Conservation (phyloP, 2,329 filamentous ascomycete species). For the Talaromyces verruculosus region DNA sequence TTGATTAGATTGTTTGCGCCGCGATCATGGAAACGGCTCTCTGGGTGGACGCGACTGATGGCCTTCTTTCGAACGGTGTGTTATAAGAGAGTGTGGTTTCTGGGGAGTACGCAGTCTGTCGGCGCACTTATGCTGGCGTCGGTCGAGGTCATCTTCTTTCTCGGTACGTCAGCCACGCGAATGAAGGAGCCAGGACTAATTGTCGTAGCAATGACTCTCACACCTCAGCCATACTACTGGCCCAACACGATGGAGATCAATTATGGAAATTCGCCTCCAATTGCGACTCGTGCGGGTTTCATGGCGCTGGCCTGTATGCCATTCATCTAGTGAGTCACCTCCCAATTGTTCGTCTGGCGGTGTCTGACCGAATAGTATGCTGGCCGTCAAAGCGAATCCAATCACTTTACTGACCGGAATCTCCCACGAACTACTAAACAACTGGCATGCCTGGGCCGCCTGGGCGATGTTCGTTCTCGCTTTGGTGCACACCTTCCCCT, state of each 20-base stretch:
- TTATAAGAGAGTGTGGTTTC: conserved; percentile 24
- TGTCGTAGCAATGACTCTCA: conserved; percentile 43
- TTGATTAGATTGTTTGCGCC: conserved; percentile 28
- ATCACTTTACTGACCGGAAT: conserved; percentile 56
- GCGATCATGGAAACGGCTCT: conserved; percentile 26
- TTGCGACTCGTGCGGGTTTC: conserved; percentile 53
- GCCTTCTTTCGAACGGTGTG: conserved; percentile 35
- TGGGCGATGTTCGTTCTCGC: conserved; percentile 58
- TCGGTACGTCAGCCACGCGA: not conserved
- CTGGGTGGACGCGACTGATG: conserved; percentile 35
- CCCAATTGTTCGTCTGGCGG: conserved; percentile 3
- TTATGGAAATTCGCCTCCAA: conserved; percentile 53
- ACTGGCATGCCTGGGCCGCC: conserved; percentile 49
- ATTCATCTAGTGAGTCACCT: conserved; percentile 43
- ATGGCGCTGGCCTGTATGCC: conserved; percentile 53
- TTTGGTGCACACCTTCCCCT: conserved; percentile 59
- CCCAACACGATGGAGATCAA: conserved; percentile 35
- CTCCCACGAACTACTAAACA: conserved; percentile 53
- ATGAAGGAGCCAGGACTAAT: not conserved
- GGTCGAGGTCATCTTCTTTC: conserved; percentile 31
- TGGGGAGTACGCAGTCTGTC: conserved; percentile 43
- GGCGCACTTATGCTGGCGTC: conserved; percentile 44
- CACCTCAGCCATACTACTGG: conserved; percentile 56
- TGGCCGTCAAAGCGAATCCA: conserved; percentile 55
- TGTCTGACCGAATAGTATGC: conserved; percentile 31